Evolutionary conservation across 2,329 filamentous ascomycete species (phyloP).

Genomic region (Penicillium oxalicum): DNA sequence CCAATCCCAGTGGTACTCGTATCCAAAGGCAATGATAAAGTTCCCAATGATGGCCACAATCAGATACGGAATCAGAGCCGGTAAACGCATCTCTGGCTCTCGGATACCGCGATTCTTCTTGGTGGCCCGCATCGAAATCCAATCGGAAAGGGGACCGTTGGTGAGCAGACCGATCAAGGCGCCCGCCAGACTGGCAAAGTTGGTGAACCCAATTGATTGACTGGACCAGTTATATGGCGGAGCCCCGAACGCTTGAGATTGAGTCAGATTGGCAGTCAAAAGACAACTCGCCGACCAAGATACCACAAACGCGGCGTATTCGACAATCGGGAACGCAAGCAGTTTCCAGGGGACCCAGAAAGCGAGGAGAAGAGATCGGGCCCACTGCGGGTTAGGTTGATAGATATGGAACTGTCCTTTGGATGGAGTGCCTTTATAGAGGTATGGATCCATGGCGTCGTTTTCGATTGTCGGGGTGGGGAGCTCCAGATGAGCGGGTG

Average conservation of each 20-base stretch:
- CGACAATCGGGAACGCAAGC: constrained; percentile 57
- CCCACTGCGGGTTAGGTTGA: constrained; percentile 43
- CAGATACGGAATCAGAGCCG: constrained; percentile 53
- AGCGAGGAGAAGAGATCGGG: constrained; percentile 45
- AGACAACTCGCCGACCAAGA: constrained; percentile 55
- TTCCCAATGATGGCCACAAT: constrained; percentile 54
- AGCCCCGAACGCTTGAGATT: constrained; percentile 48
- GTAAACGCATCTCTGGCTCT: constrained; percentile 55
- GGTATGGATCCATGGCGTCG: constrained; percentile 43
- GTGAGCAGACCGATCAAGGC: constrained; percentile 51
- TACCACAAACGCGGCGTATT: constrained; percentile 57
- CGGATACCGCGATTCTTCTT: constrained; percentile 49
- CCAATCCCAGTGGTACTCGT: constrained; percentile 50
- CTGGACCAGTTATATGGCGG: constrained; percentile 52
- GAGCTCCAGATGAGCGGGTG: not conserved
- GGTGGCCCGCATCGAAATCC: constrained; percentile 51
- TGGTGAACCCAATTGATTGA: constrained; percentile 50
- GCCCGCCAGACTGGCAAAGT: constrained; percentile 53
- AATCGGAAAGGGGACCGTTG: constrained; percentile 52
- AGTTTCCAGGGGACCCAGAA: constrained; percentile 59
- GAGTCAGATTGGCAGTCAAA: constrained; percentile 57
- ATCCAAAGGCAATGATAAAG: constrained; percentile 51
- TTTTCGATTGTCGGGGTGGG: not conserved
- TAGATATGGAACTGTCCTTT: constrained; percentile 53
- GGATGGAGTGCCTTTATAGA: constrained; percentile 51